A percentile compares a stretch with the other conserved stretches of the same genome.
These are phyloP conservation scores for Fraxinus sp. DNA, from an alignment of 305 asterid species.

Conservation along the genomic window DNA sequence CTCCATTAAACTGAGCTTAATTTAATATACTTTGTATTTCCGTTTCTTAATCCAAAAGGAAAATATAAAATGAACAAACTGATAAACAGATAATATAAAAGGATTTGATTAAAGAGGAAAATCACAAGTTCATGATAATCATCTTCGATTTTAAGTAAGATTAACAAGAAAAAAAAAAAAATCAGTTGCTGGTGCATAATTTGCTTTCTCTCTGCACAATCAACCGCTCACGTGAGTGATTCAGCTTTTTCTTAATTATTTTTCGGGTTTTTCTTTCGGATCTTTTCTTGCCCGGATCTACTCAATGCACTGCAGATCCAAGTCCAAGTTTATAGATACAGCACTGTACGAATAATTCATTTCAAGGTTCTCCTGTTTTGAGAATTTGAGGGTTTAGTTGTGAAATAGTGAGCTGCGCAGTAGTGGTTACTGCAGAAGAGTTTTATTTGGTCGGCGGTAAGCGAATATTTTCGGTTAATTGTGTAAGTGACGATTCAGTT, in stretches of 20 bases:
- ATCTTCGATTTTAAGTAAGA: neutral
- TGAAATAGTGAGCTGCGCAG: conserved; percentile 16
- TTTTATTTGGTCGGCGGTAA: neutral
- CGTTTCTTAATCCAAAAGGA: neutral
- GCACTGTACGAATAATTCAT: conserved; percentile 8
- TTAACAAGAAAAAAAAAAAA: neutral
- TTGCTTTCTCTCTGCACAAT: conserved; percentile 66
- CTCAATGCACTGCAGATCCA: conserved; percentile 41
- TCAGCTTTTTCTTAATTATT: conserved; percentile 30
- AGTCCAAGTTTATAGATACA: conserved; percentile 36
- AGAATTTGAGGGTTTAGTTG: conserved; percentile 27
- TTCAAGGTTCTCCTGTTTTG: conserved; percentile 7
- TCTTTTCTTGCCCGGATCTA: conserved; percentile 14
- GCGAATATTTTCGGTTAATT: conserved; percentile 5
- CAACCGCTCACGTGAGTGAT: conserved; percentile 65
- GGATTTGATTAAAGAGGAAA: neutral
- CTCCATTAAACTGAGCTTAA: neutral
- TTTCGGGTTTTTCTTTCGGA: conserved; percentile 30
- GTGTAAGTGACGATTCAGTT: conserved; percentile 21
- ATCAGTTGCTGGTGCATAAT: conserved; percentile 44
- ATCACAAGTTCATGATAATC: neutral
- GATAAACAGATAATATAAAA: neutral
- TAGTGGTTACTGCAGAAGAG: conserved; percentile 14
- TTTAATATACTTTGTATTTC: neutral
- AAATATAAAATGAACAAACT: neutral